Conservation (phyloP, 345 rosid genomes). For the Hibiscus trionum region DNA sequence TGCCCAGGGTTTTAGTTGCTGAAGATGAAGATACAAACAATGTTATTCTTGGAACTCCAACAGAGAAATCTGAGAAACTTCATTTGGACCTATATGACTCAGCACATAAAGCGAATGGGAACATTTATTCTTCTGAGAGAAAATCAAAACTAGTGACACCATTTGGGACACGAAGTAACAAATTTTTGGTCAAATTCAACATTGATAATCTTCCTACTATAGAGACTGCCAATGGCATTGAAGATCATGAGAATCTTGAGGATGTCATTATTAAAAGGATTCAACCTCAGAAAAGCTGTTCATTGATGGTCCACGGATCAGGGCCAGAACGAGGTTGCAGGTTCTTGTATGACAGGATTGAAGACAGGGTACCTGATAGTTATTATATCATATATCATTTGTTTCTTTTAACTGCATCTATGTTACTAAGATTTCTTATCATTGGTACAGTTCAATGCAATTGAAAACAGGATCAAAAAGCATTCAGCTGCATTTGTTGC, state of each 20-base stretch:
- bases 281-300: conserved; percentile 50
- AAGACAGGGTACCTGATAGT: conserved; percentile 56
- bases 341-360: conserved; percentile 78
- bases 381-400: conserved; percentile 4
- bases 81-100: conserved; percentile 44
- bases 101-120: conserved; percentile 29
- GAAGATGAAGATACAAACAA: conserved; percentile 48
- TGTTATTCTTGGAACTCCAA: conserved; percentile 52
- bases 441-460: conserved; percentile 49
- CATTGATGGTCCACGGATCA: conserved; percentile 43
- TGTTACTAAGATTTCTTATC: conserved; percentile 3
- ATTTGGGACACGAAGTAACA: conserved; percentile 58
- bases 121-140: conserved; percentile 58
- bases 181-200: conserved; percentile 58
- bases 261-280: conserved; percentile 74
- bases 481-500: conserved; percentile 46
- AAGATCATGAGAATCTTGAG: conserved; percentile 33
- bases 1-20: conserved; percentile 56
- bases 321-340: conserved; percentile 77
- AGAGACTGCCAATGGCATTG: conserved; percentile 29
- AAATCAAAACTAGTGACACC: conserved; percentile 60
- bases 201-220: conserved; percentile 31
- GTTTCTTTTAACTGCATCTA: conserved; percentile 10
- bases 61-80: conserved; percentile 33
- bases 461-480: conserved; percentile 59